Conservation (phyloP, 176 grass and related monocot species). For the Coix lacrymajobi region DNA sequence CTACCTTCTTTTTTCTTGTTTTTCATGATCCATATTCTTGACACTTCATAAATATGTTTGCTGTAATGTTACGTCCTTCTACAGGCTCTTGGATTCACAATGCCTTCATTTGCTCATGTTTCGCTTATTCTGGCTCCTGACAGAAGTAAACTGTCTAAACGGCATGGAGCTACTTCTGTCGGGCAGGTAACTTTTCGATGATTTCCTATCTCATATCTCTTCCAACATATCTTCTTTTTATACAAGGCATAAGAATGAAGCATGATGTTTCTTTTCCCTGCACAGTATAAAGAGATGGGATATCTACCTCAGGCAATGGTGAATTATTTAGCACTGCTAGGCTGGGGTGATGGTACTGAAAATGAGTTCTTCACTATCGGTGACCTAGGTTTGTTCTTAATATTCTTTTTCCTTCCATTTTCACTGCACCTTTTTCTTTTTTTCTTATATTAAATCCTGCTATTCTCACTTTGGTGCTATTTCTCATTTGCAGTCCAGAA, state of each 20-base stretch:
- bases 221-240: not conserved
- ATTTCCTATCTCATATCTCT: not conserved
- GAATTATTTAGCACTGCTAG: constrained; percentile 90
- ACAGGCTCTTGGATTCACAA: constrained; percentile 86
- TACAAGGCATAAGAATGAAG: not conserved
- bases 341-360: constrained; percentile 98
- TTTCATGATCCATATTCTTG: not conserved
- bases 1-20: not conserved
- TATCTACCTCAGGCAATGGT: constrained; percentile 97
- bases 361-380: constrained; percentile 93
- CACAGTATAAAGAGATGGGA: constrained; percentile 88
- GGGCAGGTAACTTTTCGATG: constrained; percentile 57
- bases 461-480: not conserved
- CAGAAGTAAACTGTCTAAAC: constrained; percentile 94
- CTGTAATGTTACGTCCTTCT: constrained; percentile 4
- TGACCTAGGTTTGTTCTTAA: constrained; percentile 60
- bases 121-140: constrained; percentile 96
- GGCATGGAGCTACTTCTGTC: constrained; percentile 95
- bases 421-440: not conserved
- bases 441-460: not conserved
- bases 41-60: not conserved
- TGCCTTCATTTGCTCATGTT: constrained; percentile 97
- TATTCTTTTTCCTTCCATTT: not conserved
- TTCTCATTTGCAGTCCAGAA: constrained; percentile 58
- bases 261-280: constrained; percentile 14